A percentile compares a stretch with the other conserved stretches of the same genome.
phyloP scores from a whole-genome alignment of 148 eudicot species.

The Vaccinium myrtillus region DNA sequence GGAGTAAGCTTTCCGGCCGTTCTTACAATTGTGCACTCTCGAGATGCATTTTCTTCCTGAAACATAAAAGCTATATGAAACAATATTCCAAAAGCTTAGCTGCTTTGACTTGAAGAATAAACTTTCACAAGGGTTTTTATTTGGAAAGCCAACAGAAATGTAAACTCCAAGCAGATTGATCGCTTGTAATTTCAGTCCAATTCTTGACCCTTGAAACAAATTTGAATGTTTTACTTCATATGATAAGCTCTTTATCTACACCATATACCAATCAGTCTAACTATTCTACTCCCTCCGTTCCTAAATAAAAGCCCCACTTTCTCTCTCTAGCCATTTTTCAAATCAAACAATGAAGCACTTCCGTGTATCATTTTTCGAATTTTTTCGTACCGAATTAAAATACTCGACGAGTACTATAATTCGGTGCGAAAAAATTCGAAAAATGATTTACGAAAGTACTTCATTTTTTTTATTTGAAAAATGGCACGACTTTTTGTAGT shows the following conservation, averaged over 20 bases:
- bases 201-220: neutral
- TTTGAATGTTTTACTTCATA: neutral
- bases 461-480: too few relatives aligned
- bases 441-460: too few relatives aligned
- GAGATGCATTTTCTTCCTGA: constrained; percentile 93
- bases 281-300: neutral
- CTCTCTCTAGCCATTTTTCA: too few relatives aligned
- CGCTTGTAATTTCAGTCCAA: neutral
- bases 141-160: neutral
- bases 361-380: too few relatives aligned
- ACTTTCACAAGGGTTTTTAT: neutral
- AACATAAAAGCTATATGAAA: constrained; percentile 17
- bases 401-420: too few relatives aligned
- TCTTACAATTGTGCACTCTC: constrained; percentile 89
- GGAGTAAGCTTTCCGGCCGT: constrained; percentile 97
- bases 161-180: neutral
- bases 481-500: too few relatives aligned
- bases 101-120: neutral
- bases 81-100: neutral
- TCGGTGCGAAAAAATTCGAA: too few relatives aligned
- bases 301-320: too few relatives aligned
- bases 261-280: neutral
- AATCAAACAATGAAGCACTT: too few relatives aligned
- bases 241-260: neutral
- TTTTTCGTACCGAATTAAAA: too few relatives aligned